phyloP scores from a whole-genome alignment of 805 yeast species.

The Millerago galiae region DNA sequence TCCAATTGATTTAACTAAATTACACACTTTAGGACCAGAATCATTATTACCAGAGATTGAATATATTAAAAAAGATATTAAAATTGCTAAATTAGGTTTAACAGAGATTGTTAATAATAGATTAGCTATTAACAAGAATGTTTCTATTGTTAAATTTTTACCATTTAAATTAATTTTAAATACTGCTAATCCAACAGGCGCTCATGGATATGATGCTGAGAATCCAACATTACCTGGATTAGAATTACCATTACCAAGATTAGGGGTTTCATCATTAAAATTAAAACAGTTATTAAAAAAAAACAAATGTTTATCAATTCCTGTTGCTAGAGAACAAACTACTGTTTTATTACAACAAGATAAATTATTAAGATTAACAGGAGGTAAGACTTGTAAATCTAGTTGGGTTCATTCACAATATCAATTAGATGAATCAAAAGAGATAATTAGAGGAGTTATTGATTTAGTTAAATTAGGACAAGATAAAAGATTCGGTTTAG shows the following conservation, averaged over 20 bases:
- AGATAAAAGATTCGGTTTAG: conserved; percentile 66
- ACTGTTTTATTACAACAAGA: conserved; percentile 49
- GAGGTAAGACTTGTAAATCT: conserved; percentile 70
- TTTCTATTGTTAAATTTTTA: conserved; percentile 63
- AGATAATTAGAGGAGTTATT: conserved; percentile 37
- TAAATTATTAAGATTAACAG: conserved; percentile 74
- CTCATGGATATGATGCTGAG: conserved; percentile 57
- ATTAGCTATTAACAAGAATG: conserved; percentile 67
- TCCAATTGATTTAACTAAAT: conserved; percentile 44
- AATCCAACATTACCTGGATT: conserved; percentile 66
- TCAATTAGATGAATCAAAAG: conserved; percentile 47
- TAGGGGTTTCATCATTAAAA: conserved; percentile 65
- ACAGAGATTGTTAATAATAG: conserved; percentile 76
- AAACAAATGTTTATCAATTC: conserved; percentile 38
- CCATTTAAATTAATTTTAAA: conserved; percentile 63
- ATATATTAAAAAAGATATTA: conserved; percentile 47
- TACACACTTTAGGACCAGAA: conserved; percentile 24
- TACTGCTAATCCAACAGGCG: conserved; percentile 60
- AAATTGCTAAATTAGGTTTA: conserved; percentile 65
- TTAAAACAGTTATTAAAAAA: conserved; percentile 54
- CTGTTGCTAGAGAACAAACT: conserved; percentile 71
- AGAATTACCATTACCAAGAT: conserved; percentile 68
- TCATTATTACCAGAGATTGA: conserved; percentile 30
- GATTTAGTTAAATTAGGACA: conserved; percentile 54
- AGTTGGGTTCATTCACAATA: conserved; percentile 83